A percentile compares a stretch with the other conserved stretches of the same genome.
phyloP scores from a whole-genome alignment of 805 yeast genomes.

The Pichia deserticola region DNA sequence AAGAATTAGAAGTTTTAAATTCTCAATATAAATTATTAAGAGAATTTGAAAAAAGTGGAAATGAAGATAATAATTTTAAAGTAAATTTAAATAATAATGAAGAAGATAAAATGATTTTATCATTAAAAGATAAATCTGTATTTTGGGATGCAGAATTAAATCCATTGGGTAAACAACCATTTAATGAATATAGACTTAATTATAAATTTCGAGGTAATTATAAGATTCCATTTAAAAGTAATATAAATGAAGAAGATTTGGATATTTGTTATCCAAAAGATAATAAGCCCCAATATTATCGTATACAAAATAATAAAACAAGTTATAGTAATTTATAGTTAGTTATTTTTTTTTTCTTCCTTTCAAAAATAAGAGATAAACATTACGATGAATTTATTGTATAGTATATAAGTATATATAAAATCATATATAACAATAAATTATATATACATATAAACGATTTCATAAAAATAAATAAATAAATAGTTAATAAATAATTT shows the following conservation, averaged over 20 bases:
- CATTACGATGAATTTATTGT: slow-evolving; percentile 1
- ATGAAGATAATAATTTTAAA: background rate
- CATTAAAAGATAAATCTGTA: slow-evolving; percentile 32
- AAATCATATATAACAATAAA: too few species aligned
- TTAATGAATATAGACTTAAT: slow-evolving; percentile 29
- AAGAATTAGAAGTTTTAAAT: slow-evolving; percentile 13
- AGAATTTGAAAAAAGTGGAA: slow-evolving; percentile 7
- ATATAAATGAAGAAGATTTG: background rate
- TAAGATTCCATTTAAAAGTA: background rate
- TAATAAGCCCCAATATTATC: slow-evolving; percentile 41
- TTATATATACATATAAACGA: background rate
- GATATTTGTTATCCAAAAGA: slow-evolving; percentile 27
- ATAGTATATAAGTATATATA: background rate
- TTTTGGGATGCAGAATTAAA: slow-evolving; percentile 64
- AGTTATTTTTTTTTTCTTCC: too few species aligned
- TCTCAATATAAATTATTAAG: slow-evolving; percentile 15
- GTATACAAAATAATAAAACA: slow-evolving; percentile 18
- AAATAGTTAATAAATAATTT: background rate
- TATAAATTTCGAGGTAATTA: background rate
- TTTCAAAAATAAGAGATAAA: background rate
- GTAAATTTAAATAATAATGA: slow-evolving; percentile 4
- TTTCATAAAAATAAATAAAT: background rate
- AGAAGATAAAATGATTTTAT: slow-evolving; percentile 2
- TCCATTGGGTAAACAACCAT: slow-evolving; percentile 36
- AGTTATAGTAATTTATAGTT: background rate